phyloP scores from a whole-genome alignment of 108 stramenopile species.

The Aureococcus anophagefferens region DNA sequence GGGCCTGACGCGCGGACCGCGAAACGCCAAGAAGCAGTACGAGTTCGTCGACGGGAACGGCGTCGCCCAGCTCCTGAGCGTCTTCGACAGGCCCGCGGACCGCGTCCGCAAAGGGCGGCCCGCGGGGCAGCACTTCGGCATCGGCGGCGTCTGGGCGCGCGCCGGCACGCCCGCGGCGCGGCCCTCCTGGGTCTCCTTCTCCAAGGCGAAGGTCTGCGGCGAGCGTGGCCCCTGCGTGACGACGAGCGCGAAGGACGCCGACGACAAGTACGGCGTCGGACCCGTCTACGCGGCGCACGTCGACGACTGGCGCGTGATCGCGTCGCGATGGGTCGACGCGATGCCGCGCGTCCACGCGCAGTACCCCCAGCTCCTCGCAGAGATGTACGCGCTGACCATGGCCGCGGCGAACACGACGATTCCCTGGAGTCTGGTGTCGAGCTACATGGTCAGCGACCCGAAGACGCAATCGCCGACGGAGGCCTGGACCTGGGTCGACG shows the following conservation, averaged over 20 bases:
- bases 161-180: neutral
- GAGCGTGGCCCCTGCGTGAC: neutral
- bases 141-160: conserved; percentile 9
- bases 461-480: conserved; percentile 25
- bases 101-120: neutral
- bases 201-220: neutral
- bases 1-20: neutral
- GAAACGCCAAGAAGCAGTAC: conserved; percentile 15
- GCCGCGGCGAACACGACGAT: conserved; percentile 63
- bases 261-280: conserved; percentile 6
- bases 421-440: conserved; percentile 45
- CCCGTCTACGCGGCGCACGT: neutral
- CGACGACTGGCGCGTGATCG: neutral
- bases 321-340: neutral
- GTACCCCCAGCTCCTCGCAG: conserved; percentile 56
- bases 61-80: no score
- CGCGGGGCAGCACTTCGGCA: conserved; percentile 9
- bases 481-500: conserved; percentile 16
- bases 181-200: neutral
- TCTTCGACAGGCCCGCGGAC: neutral
- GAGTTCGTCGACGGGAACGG: neutral
- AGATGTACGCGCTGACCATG: conserved; percentile 79
- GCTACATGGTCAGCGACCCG: conserved; percentile 54
- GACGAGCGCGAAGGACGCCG: conserved; percentile 8
- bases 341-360: conserved; percentile 5